These are phyloP conservation scores for Fusarium transvaalense DNA, from an alignment of 2,329 filamentous ascomycete species.

Conservation along the genomic window DNA sequence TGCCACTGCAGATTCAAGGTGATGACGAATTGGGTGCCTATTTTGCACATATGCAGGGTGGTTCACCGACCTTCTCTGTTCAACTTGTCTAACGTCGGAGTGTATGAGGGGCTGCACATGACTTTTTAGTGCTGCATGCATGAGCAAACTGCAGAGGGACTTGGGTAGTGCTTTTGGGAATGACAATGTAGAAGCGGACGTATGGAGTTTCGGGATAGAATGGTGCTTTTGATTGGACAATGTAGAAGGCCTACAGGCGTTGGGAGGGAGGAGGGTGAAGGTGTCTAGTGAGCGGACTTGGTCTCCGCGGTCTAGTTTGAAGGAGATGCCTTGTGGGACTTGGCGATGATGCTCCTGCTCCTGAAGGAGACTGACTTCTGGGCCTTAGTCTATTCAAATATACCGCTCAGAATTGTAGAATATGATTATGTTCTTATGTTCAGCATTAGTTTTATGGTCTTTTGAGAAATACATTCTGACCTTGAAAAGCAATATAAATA, in stretches of 20 bases:
- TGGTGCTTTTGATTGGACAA: slow-evolving; percentile 29
- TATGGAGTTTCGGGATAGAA: slow-evolving; percentile 42
- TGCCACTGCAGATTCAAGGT: slow-evolving; percentile 73
- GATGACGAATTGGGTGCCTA: slow-evolving; percentile 81
- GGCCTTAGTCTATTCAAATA: neutral
- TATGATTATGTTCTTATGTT: neutral
- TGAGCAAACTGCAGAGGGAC: slow-evolving; percentile 1
- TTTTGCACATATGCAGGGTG: slow-evolving; percentile 70
- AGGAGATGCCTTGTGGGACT: neutral
- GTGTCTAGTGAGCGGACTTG: slow-evolving; percentile 40
- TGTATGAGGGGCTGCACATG: slow-evolving; percentile 9
- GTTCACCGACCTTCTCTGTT: slow-evolving; percentile 59
- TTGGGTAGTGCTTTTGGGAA: neutral
- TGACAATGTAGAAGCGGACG: slow-evolving; percentile 29
- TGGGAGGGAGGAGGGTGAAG: slow-evolving; percentile 10
- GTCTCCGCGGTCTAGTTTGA: slow-evolving; percentile 32
- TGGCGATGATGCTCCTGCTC: neutral
- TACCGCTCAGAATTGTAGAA: neutral
- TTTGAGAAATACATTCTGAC: neutral
- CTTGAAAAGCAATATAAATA: neutral
- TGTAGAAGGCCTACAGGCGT: slow-evolving; percentile 4
- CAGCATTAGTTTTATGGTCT: neutral
- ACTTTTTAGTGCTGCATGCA: neutral
- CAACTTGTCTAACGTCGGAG: slow-evolving; percentile 52
- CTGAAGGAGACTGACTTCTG: too few species aligned